Percentiles rank a stretch among this genome's conserved stretches.
Conservation (phyloP, 2,329 filamentous ascomycete species). For the Aspergillus floridensis region DNA sequence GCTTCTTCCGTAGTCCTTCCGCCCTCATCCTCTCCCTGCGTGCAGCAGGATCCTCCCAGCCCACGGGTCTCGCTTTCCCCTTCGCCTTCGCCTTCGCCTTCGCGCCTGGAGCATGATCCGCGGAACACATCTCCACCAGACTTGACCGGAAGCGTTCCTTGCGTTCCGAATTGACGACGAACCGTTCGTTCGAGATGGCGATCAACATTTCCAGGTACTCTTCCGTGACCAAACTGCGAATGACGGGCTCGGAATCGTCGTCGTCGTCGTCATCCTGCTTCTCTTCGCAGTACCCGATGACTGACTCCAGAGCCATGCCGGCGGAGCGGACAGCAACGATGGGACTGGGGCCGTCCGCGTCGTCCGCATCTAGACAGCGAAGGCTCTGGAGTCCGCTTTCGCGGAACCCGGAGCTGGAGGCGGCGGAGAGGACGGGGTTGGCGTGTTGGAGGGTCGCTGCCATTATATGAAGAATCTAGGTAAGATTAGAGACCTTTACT, state of each 20-base stretch:
- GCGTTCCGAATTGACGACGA: slow-evolving; percentile 40
- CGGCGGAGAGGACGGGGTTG: slow-evolving; percentile 71
- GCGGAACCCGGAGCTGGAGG: slow-evolving; percentile 78
- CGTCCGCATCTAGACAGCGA: slow-evolving; percentile 48
- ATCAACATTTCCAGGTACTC: slow-evolving; percentile 67
- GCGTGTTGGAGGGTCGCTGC: slow-evolving; percentile 73
- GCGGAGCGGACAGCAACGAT: slow-evolving; percentile 84
- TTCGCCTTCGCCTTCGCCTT: slow-evolving; percentile 22
- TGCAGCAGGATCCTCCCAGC: slow-evolving; percentile 40
- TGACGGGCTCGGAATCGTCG: slow-evolving; percentile 39
- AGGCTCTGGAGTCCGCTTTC: slow-evolving; percentile 75
- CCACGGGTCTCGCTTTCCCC: slow-evolving; percentile 21
- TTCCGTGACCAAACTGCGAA: slow-evolving; percentile 59
- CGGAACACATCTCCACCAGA: slow-evolving; percentile 27
- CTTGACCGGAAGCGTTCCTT: slow-evolving; percentile 37
- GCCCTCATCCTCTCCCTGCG: slow-evolving; percentile 42
- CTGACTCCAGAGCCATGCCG: slow-evolving; percentile 75
- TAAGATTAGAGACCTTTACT: slow-evolving; percentile 20
- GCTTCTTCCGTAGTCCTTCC: slow-evolving; percentile 41
- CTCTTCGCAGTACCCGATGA: slow-evolving; percentile 61
- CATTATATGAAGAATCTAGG: slow-evolving; percentile 82
- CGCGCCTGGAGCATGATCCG: neutral
- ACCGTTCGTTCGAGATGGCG: slow-evolving; percentile 65
- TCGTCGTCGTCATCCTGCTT: slow-evolving; percentile 30
- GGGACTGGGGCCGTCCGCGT: slow-evolving; percentile 54